A percentile compares a stretch with the other conserved stretches of the same genome.
Evolutionary conservation across 2,329 filamentous ascomycete species (phyloP).

Genomic region (Periglandula ipomoeae): DNA sequence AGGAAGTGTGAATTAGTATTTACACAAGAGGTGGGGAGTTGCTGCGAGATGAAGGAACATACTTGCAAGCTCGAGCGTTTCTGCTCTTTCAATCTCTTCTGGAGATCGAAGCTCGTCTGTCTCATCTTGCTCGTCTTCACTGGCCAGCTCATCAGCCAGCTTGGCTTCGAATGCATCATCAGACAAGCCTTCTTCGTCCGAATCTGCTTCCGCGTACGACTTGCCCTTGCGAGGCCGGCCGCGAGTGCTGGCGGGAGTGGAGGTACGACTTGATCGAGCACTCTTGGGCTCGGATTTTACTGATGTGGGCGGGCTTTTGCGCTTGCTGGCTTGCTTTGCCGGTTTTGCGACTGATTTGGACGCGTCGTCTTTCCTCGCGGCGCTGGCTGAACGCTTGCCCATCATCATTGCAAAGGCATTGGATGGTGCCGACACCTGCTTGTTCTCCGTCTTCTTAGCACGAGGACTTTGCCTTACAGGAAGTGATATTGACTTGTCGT

Average conservation of each 20-base stretch:
- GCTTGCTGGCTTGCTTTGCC: slow-evolving; percentile 19
- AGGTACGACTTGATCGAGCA: slow-evolving; percentile 62
- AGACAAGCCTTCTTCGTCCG: slow-evolving; percentile 54
- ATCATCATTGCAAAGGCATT: slow-evolving; percentile 50
- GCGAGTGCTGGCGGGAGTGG: slow-evolving; percentile 56
- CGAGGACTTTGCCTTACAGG: slow-evolving; percentile 28
- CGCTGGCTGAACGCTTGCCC: slow-evolving; percentile 27
- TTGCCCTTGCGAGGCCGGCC: slow-evolving; percentile 40
- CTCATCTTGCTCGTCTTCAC: slow-evolving; percentile 27
- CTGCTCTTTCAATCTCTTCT: slow-evolving; percentile 55
- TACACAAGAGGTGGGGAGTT: neutral
- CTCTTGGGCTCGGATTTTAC: slow-evolving; percentile 50
- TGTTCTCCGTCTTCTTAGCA: slow-evolving; percentile 18
- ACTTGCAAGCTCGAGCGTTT: slow-evolving; percentile 70
- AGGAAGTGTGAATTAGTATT: slow-evolving; percentile 15
- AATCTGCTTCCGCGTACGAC: slow-evolving; percentile 45
- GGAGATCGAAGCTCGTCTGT: slow-evolving; percentile 27
- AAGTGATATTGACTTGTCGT: slow-evolving; percentile 16
- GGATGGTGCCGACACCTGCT: slow-evolving; percentile 9
- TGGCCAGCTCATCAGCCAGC: slow-evolving; percentile 52
- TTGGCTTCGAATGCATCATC: slow-evolving; percentile 79
- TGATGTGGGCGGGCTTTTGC: slow-evolving; percentile 21
- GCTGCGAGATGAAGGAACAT: slow-evolving; percentile 23
- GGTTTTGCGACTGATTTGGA: slow-evolving; percentile 10
- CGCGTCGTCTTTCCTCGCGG: slow-evolving; percentile 17